Conservation (phyloP, 2,329 filamentous ascomycete species). For the Cladophialophora carrionii region DNA sequence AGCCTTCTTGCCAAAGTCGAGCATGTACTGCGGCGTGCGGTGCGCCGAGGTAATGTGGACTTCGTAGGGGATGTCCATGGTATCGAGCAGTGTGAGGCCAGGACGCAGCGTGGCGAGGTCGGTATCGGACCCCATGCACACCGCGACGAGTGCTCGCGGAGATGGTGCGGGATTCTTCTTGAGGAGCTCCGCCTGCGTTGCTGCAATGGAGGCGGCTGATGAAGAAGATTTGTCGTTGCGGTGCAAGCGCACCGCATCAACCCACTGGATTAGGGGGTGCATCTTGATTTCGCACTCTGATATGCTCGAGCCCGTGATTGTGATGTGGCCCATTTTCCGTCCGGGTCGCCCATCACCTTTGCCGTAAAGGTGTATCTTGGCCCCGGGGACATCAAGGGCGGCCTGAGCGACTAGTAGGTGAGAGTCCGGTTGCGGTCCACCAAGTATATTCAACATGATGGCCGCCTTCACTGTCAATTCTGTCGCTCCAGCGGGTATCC, state of each 20-base stretch:
- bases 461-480: conserved; percentile 51
- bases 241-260: conserved; percentile 79
- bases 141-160: conserved; percentile 46
- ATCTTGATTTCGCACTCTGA: conserved; percentile 68
- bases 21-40: conserved; percentile 68
- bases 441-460: conserved; percentile 61
- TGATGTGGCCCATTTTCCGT: conserved; percentile 95
- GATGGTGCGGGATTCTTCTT: conserved; percentile 32
- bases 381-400: conserved; percentile 62
- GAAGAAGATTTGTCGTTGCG: conserved; percentile 49
- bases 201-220: conserved; percentile 25
- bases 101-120: conserved; percentile 41
- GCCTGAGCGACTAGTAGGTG: conserved; percentile 63
- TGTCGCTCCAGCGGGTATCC: conserved; percentile 59
- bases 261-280: conserved; percentile 70
- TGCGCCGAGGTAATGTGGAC: conserved; percentile 54
- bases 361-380: conserved; percentile 83
- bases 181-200: conserved; percentile 27
- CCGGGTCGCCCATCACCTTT: conserved; percentile 81
- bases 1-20: conserved; percentile 63
- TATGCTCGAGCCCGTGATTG: conserved; percentile 71
- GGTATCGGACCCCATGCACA: conserved; percentile 55
- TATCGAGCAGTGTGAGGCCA: conserved; percentile 41
- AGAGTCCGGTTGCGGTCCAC: conserved; percentile 62
- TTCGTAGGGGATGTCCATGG: conserved; percentile 41